Base-by-base conservation (phyloP, 345 rosid genomes). In the Melaleuca alternifolia region DNA sequence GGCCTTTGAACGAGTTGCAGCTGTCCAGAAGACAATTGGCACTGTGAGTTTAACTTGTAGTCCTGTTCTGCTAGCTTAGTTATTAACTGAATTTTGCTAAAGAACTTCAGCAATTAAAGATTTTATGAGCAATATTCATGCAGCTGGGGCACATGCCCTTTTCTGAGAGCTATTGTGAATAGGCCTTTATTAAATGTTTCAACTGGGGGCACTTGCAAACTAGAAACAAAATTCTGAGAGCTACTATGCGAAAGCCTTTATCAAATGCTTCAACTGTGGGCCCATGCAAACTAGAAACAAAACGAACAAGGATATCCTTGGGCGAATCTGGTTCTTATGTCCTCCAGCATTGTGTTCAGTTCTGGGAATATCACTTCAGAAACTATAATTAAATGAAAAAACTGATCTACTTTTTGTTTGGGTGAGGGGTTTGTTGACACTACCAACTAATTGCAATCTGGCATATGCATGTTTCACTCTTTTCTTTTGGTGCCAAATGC, bases 1-100 rank as follows among this genome's bases (percentile, higher is more conserved):
- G 89, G 95, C 99, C 84, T 97, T 97, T 90, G 95, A 95, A 90
- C 99, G 99, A 46, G 98, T 97, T 90, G 98, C 98, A 46, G 88
- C 95, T 84, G 99, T 96, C 90, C 99, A 97, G 83, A 94, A 94
- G 92, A 97, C 98, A 86, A 89, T 96, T 18, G 99, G 99, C 88
- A 95, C 95, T 90, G 99, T 96, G 87, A 95, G 99, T 93, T 81
- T 48, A 46, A 44, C 59, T 48, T 21, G 51, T 51, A 28, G 50
- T 54, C 81, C 48, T 62, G 28, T 82, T 61, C 54, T 50, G 50
- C 75, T n/a, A 51, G 53, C 48, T 33, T 37, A 37, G 77, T 71
- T 71, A 48, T 33, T 51, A 51, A 83, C n/a, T 50, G 56, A 62
- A 62, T 65, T 71, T 33, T 37, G 81, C 2, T 3, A 71, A 20